Evolutionary conservation across 768 basidiomycete genomes (phyloP).

Genomic region (Rhodotorula paludigena): DNA sequence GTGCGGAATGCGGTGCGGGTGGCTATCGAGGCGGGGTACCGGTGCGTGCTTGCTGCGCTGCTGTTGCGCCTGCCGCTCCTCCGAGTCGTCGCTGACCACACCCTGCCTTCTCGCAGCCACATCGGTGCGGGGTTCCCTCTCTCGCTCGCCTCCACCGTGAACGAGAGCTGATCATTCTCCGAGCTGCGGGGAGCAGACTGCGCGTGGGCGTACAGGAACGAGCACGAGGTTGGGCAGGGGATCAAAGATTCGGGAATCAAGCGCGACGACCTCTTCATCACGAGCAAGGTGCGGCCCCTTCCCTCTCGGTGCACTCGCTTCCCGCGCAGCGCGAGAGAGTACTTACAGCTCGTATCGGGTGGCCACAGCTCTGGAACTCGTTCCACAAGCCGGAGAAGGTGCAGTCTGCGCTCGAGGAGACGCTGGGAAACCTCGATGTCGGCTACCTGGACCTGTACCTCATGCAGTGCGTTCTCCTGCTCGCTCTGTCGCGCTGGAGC

Average conservation of each 20-base stretch:
- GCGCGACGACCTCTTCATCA: constrained; percentile 66
- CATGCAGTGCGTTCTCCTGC: constrained; percentile 53
- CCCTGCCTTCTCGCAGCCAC: too few relatives aligned
- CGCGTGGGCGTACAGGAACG: constrained; percentile 65
- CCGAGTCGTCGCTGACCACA: too few relatives aligned
- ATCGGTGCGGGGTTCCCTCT: constrained; percentile 53
- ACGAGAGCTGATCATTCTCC: neutral
- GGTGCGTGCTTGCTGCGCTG: neutral
- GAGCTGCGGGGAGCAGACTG: constrained; percentile 52
- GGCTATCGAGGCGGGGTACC: constrained; percentile 68
- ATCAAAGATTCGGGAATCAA: constrained; percentile 68
- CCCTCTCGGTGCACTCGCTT: neutral
- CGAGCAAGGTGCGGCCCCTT: constrained; percentile 53
- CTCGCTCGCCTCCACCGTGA: neutral
- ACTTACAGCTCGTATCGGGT: accelerated
- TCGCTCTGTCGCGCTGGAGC: too few relatives aligned
- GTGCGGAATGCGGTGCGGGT: constrained; percentile 19
- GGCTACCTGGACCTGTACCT: constrained; percentile 78
- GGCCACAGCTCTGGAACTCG: constrained; percentile 68
- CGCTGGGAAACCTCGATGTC: constrained; percentile 63
- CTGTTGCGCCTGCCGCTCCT: too few relatives aligned
- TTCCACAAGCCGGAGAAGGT: constrained; percentile 63
- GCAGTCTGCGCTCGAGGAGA: constrained; percentile 68
- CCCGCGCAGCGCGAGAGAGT: neutral
- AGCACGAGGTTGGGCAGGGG: constrained; percentile 55